Base-by-base conservation (phyloP, 805 yeast genomes). In the Blastobotrys parvus region DNA sequence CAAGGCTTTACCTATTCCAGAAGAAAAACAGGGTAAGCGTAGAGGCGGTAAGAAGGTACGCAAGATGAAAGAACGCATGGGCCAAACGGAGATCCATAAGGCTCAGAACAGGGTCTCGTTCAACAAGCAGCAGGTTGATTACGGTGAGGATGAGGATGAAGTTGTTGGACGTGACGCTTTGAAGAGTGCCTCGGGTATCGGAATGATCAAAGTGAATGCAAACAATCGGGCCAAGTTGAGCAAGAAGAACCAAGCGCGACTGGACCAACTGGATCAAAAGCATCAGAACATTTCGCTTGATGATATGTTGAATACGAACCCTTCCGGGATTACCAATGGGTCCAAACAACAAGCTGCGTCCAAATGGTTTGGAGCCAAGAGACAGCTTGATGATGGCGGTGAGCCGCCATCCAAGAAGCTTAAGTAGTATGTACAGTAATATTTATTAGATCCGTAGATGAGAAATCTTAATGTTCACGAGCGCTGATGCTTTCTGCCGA, bases 51-150 rank as follows among this genome's bases (percentile, higher is more conserved):
- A 78, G 50, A 66, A 90, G 44, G 72, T 82, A 52, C 70, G 95
- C 40, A 88, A 87, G 61, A 73, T 77, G 66, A 87, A 85, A 60
- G 84, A 87, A 57, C 78, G 84, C 56, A 80, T 82, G 62, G 80
- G 80, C 54, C 72, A 83, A 71, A 81, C 95, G 0, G 94, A 88
- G 43, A 59, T 84, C 35, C 78, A 88, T 29, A 81, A 78, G 50
- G 82, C 94, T 2, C 95, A 86, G 55, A 88, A 90, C 58, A 75
- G 83, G 55, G 72, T 89, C 76, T 82, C 72, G 34, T 89, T 90
- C 64, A 96, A 94, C 4, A 73, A 79, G 52, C 69, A 71, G 48
- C 95, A 86, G 56, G 71, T 80, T 1, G 65, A 70, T 2, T 81
- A 68, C 57, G 94, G 94, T 8, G 88, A 85, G 42, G 52, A 45